Evolutionary conservation across 148 eudicot species (phyloP).

Genomic region (Amaranthus palmeri): DNA sequence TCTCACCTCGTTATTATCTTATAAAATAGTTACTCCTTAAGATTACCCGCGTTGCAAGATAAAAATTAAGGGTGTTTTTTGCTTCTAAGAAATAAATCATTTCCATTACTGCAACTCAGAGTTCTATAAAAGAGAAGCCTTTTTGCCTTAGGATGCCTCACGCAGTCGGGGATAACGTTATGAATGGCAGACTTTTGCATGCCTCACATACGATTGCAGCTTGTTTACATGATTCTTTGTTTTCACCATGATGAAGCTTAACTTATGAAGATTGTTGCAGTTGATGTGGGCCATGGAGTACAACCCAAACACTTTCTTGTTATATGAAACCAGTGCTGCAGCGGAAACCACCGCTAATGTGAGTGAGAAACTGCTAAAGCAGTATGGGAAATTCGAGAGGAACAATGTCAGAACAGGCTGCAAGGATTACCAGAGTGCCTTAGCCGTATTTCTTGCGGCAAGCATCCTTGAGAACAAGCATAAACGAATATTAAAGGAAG

Average conservation of each 20-base stretch:
- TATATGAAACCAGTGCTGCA: slow-evolving; percentile 47
- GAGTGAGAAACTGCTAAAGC: slow-evolving; percentile 49
- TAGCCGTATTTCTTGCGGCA: slow-evolving; percentile 85
- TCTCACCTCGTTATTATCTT: not conserved
- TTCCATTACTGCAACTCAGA: not conserved
- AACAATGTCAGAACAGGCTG: slow-evolving; percentile 53
- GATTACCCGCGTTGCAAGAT: not conserved
- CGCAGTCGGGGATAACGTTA: not conserved
- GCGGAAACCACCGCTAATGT: slow-evolving; percentile 39
- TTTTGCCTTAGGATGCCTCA: not conserved
- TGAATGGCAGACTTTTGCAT: not conserved
- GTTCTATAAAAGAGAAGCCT: not conserved
- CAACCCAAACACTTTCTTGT: slow-evolving; percentile 70
- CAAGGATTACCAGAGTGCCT: slow-evolving; percentile 54
- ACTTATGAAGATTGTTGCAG: slow-evolving; percentile 37
- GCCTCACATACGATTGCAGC: not conserved
- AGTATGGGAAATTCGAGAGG: slow-evolving; percentile 88
- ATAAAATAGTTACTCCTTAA: not conserved
- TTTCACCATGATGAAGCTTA: slow-evolving; percentile 14
- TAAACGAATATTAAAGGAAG: slow-evolving; percentile 72
- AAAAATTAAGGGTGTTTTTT: not conserved
- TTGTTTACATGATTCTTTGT: not conserved
- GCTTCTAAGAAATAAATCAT: not conserved
- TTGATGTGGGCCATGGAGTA: slow-evolving; percentile 99
- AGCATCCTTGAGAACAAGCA: slow-evolving; percentile 91